phyloP scores from a whole-genome alignment of 768 basidiomycete species.

The Boletus speciosus region DNA sequence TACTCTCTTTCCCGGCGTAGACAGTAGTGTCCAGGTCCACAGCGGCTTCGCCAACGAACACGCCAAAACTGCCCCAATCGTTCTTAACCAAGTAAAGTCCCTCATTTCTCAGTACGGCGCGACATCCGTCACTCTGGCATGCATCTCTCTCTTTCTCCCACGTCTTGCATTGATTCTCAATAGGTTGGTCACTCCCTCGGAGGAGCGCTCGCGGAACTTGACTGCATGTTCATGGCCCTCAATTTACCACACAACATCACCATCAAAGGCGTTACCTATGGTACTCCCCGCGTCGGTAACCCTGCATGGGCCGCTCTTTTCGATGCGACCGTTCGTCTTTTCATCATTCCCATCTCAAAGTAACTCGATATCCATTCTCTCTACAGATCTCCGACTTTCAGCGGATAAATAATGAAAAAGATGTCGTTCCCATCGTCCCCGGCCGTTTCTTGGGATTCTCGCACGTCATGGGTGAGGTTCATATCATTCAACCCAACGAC shows the following conservation, averaged over 20 bases:
- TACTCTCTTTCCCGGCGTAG: conserved; percentile 53
- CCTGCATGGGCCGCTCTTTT: conserved; percentile 28
- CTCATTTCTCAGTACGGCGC: conserved; percentile 38
- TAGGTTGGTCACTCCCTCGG: conserved; percentile 51
- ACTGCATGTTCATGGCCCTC: conserved; percentile 45
- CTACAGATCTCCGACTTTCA: conserved; percentile 23
- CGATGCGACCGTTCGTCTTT: conserved; percentile 20
- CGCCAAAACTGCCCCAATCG: conserved; percentile 41
- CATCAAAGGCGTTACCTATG: conserved; percentile 32
- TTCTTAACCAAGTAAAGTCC: conserved; percentile 42
- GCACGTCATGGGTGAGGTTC: conserved; percentile 37
- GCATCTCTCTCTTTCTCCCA: conserved; percentile 1
- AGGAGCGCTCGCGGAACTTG: conserved; percentile 50
- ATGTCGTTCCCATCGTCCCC: conserved; percentile 56
- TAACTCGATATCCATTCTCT: neutral
- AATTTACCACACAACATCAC: conserved; percentile 41
- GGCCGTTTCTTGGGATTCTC: conserved; percentile 48
- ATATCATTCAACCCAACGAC: conserved; percentile 38
- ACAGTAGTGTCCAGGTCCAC: conserved; percentile 43
- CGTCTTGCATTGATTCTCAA: neutral
- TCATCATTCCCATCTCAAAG: neutral
- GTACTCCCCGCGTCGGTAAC: conserved; percentile 31
- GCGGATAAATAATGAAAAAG: conserved; percentile 32
- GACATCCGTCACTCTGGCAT: conserved; percentile 41
- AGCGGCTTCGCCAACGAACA: conserved; percentile 54